Percentiles rank a stretch among this genome's conserved stretches.
These are phyloP conservation scores for Epichloe sibirici DNA, from an alignment of 2,329 filamentous ascomycete genomes.

Conservation along the genomic window DNA sequence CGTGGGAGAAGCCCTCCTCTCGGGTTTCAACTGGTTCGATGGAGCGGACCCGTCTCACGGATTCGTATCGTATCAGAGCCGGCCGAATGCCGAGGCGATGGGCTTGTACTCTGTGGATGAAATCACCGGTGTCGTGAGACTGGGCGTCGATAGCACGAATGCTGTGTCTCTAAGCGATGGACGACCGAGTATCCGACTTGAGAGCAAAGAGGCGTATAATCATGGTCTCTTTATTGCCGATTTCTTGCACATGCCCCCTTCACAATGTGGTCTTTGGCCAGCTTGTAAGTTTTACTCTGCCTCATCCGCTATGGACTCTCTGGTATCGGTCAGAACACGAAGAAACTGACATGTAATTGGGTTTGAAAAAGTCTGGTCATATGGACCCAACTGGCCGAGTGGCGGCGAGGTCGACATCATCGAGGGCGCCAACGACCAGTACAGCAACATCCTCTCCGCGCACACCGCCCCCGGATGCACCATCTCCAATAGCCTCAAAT, in stretches of 20 bases:
- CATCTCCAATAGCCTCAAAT: constrained; percentile 10
- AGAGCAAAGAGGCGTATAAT: constrained; percentile 50
- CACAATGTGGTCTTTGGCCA: constrained; percentile 61
- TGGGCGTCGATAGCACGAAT: constrained; percentile 32
- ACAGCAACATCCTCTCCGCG: constrained; percentile 47
- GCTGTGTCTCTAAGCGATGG: constrained; percentile 26
- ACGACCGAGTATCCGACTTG: constrained; percentile 52
- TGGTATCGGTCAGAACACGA: not conserved
- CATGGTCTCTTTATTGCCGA: constrained; percentile 61
- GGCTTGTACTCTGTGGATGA: constrained; percentile 31
- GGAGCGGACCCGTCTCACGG: constrained; percentile 51
- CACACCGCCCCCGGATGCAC: constrained; percentile 36
- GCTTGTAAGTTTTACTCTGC: constrained; percentile 36
- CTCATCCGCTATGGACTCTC: not conserved
- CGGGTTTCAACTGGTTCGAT: constrained; percentile 37
- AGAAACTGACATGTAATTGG: not conserved
- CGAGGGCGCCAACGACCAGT: constrained; percentile 53
- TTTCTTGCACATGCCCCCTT: constrained; percentile 59
- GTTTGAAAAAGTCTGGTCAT: constrained; percentile 34
- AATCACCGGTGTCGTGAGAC: constrained; percentile 27
- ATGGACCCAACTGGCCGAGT: constrained; percentile 44
- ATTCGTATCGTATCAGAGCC: constrained; percentile 47
- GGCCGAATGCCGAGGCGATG: constrained; percentile 23
- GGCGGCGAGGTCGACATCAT: constrained; percentile 59
- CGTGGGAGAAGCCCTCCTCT: constrained; percentile 30